These are phyloP conservation scores for Pascua guehoae DNA, from an alignment of 1,284 basidiomycete genomes.

Conservation along the genomic window DNA sequence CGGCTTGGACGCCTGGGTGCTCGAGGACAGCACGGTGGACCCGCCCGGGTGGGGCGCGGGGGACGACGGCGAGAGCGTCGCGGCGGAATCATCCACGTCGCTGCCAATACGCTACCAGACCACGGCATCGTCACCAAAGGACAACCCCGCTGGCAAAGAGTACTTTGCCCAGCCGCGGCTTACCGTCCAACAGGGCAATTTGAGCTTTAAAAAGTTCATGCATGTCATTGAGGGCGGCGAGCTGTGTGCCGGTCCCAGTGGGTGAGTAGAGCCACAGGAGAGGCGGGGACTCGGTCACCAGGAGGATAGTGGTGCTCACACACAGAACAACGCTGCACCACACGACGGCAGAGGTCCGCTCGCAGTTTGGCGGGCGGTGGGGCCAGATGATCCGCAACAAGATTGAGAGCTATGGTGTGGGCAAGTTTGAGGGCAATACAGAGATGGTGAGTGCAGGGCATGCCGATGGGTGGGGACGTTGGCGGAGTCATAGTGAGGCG, in stretches of 20 bases:
- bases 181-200: conserved; percentile 40
- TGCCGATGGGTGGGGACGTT: neutral
- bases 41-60: conserved; percentile 32
- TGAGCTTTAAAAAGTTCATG: conserved; percentile 49
- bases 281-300: no score
- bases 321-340: conserved; percentile 39
- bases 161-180: conserved; percentile 34
- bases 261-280: conserved; percentile 30
- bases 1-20: conserved; percentile 67
- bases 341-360: conserved; percentile 46
- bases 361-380: conserved; percentile 45
- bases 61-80: neutral
- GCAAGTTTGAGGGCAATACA: conserved; percentile 46
- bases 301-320: neutral
- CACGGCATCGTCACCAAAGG: neutral
- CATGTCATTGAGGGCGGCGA: conserved; percentile 46
- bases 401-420: conserved; percentile 46
- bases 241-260: conserved; percentile 36
- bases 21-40: conserved; percentile 81
- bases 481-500: no score
- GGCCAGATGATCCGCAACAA: conserved; percentile 40
- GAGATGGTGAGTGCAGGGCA: conserved; percentile 44
- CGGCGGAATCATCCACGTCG: neutral
- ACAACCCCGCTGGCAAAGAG: neutral
- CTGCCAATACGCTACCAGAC: neutral